phyloP scores from a whole-genome alignment of 176 grass and related monocot genomes.

The Otatea glauca region DNA sequence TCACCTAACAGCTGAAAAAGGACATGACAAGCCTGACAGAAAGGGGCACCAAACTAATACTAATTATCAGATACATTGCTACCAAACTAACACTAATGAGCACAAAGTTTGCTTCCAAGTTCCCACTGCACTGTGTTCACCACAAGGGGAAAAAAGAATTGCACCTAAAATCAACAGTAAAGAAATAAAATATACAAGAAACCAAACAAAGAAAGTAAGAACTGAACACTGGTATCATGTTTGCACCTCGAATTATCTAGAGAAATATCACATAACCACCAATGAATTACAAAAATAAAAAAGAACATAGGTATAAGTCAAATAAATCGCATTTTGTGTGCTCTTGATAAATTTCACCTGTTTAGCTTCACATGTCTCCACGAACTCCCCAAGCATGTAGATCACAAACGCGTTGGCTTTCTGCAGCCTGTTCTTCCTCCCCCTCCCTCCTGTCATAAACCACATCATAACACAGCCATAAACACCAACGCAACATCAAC shows the following conservation, averaged over 20 bases:
- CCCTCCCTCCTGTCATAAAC: slow-evolving; percentile 34
- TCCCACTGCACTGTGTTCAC: slow-evolving; percentile 19
- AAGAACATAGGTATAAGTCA: not conserved
- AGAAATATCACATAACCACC: not conserved
- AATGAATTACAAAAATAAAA: not conserved
- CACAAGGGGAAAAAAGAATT: not conserved
- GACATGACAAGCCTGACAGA: slow-evolving; percentile 44
- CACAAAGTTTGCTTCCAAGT: slow-evolving; percentile 50
- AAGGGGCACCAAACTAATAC: slow-evolving; percentile 44
- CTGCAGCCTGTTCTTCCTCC: slow-evolving; percentile 69
- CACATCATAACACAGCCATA: not conserved
- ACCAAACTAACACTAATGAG: slow-evolving; percentile 42
- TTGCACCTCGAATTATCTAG: not conserved
- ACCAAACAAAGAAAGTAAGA: not conserved
- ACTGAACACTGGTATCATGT: not conserved
- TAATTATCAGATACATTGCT: no score
- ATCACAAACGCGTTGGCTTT: slow-evolving; percentile 88
- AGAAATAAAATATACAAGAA: not conserved
- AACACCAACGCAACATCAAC: not conserved
- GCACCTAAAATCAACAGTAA: slow-evolving; percentile 2
- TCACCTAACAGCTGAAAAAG: slow-evolving; percentile 42
- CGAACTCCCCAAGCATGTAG: slow-evolving; percentile 81
- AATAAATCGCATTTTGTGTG: not conserved
- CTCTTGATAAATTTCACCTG: slow-evolving; percentile 54
- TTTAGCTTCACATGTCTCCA: slow-evolving; percentile 73